A percentile compares a stretch with the other conserved stretches of the same genome.
phyloP scores from a whole-genome alignment of 768 basidiomycete genomes.

The Suillus tomentosus region DNA sequence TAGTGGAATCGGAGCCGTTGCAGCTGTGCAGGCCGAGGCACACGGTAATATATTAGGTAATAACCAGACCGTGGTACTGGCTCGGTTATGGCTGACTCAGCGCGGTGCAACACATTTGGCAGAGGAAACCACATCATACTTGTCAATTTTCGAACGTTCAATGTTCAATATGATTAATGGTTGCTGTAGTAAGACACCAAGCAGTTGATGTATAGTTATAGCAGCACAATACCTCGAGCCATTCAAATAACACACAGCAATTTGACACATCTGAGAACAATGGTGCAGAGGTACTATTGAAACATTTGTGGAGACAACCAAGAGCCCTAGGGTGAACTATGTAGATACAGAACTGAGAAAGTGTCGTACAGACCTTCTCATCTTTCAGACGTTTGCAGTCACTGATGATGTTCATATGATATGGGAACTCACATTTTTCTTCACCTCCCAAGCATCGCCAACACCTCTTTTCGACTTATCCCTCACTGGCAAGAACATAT shows the following conservation, averaged over 20 bases:
- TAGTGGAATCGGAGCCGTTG: not conserved
- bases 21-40: no score
- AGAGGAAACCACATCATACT: slow-evolving; percentile 80
- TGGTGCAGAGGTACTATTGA: slow-evolving; percentile 81
- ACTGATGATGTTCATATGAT: not conserved
- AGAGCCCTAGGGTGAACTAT: slow-evolving; percentile 87
- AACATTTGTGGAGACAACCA: slow-evolving; percentile 86
- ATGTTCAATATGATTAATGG: slow-evolving; percentile 51
- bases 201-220: slow-evolving; percentile 1
- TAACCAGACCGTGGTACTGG: no score
- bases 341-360: slow-evolving; percentile 64
- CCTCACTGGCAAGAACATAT: slow-evolving; percentile 42
- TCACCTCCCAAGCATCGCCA: slow-evolving; percentile 82
- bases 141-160: slow-evolving; percentile 55
- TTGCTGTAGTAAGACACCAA: slow-evolving; percentile 48
- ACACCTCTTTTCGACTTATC: slow-evolving; percentile 77
- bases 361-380: slow-evolving; percentile 64
- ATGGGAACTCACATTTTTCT: slow-evolving; percentile 73
- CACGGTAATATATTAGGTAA: no score
- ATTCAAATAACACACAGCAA: slow-evolving; percentile 75
- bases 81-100: no score
- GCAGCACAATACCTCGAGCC: slow-evolving; percentile 72
- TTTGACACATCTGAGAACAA: slow-evolving; percentile 96
- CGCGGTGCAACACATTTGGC: slow-evolving; percentile 56
- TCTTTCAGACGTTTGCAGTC: slow-evolving; percentile 66